Evolutionary conservation across 2,329 filamentous ascomycete species (phyloP), one percentile per base, ranked within the genome.

Genomic region (Phialocephala subalpina): DNA sequence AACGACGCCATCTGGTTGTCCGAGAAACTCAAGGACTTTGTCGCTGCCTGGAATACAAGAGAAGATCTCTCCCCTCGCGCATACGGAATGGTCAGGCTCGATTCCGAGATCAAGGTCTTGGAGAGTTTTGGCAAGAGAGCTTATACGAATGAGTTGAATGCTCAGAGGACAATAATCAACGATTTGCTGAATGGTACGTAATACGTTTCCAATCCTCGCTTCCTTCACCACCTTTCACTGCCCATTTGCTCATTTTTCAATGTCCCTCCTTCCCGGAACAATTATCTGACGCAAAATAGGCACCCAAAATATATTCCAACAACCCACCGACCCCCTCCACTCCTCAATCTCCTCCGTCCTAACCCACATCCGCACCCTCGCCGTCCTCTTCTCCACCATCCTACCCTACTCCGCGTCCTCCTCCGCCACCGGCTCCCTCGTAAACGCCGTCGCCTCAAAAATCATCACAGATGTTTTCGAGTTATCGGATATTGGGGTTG

Each of bases 1-100:
- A 92, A 91, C 67, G 89, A 92, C 73, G 84, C 87, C 42, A 84
- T 84, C 70, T 90, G 90, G 74, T 79, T 92, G 8, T 83, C 87
- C 1, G 87, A 90, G 72, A 81, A 81, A 59, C 78, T 91, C 7
- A 77, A 79, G 2, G 81, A 83, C 1, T 83, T 88, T 63, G 77
- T 81, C 0, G 73, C 76, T 1, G 71, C 77, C 1, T 90, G 87
- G 87, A 85, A 85, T 70, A 73, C 79, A 22, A 83, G 87, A 1
- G 78, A 82, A 6, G 84, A 89, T 67, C 73, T 90, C 7, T 80
- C 80, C 2, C 74, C 80, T 1, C 80, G 83, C 12, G 85, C 86
- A 1, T 81, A 82, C 53, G 81, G 78, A 60, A 84, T 88, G 81
- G 79, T 90, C 20, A 84, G 84, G 18, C 78, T 90, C 1, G 86